Conservation (phyloP, 176 grass and related monocot genomes). For the Aegilops longissima region DNA sequence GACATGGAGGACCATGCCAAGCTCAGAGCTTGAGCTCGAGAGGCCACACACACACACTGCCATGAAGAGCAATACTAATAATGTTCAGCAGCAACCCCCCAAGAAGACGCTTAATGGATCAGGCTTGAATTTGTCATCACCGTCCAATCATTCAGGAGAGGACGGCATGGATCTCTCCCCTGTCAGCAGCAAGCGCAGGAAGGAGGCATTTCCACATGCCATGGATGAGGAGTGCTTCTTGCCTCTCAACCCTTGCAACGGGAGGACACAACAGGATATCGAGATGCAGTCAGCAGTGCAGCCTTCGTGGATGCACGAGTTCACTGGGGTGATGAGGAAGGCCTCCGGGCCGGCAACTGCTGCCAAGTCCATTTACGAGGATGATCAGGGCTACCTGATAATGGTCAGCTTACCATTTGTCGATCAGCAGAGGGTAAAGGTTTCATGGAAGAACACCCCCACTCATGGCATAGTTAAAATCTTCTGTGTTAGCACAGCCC, state of each 20-base stretch:
- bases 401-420: constrained; percentile 87
- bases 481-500: constrained; percentile 73
- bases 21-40: constrained; percentile 78
- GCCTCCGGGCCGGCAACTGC: constrained; percentile 74
- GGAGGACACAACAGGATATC: constrained; percentile 47
- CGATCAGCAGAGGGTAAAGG: constrained; percentile 90
- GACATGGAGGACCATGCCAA: constrained; percentile 83
- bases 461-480: constrained; percentile 92
- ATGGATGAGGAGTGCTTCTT: constrained; percentile 87
- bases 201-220: constrained; percentile 55
- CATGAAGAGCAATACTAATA: constrained; percentile 30
- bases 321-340: constrained; percentile 83
- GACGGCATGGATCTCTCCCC: constrained; percentile 91
- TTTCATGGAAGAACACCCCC: constrained; percentile 88
- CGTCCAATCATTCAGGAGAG: constrained; percentile 67
- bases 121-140: constrained; percentile 78
- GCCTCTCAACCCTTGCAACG: constrained; percentile 50
- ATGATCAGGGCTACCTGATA: constrained; percentile 79
- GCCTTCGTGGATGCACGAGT: constrained; percentile 71
- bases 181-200: constrained; percentile 76
- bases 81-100: constrained; percentile 46
- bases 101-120: constrained; percentile 78
- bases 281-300: constrained; percentile 56
- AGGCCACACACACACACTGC: constrained; percentile 39
- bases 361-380: constrained; percentile 91